A percentile compares a stretch with the other conserved stretches of the same genome.
These are phyloP conservation scores for Rhizophagus sp. DNA, from an alignment of 192 early-diverging fungal genomes.

Conservation along the genomic window DNA sequence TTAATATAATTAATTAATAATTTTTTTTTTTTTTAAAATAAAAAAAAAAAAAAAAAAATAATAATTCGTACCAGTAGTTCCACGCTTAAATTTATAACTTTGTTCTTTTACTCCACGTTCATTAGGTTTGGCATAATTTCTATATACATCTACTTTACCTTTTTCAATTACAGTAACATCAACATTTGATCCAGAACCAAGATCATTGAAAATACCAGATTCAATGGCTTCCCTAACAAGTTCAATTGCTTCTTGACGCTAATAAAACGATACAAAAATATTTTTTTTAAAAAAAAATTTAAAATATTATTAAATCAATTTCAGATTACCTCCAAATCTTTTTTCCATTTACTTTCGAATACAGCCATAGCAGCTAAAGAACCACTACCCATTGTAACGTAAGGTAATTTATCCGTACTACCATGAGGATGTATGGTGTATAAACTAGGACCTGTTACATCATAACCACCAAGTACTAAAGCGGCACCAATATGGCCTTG, in stretches of 20 bases:
- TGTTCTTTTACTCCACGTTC: slow-evolving; percentile 84
- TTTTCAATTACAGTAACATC: slow-evolving; percentile 92
- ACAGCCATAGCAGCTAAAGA: slow-evolving; percentile 95
- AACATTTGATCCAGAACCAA: slow-evolving; percentile 97
- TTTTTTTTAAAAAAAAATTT: neutral
- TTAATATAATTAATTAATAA: neutral
- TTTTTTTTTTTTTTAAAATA: no score
- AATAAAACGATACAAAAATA: slow-evolving; percentile 6
- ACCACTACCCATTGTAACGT: slow-evolving; percentile 94
- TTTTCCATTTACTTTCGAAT: slow-evolving; percentile 86
- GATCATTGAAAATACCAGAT: slow-evolving; percentile 98
- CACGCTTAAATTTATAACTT: slow-evolving; percentile 65
- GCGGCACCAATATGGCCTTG: slow-evolving; percentile 96
- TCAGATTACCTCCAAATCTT: slow-evolving; percentile 63
- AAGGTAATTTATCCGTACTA: slow-evolving; percentile 94
- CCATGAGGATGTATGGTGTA: slow-evolving; percentile 94
- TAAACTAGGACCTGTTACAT: slow-evolving; percentile 87
- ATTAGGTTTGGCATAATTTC: slow-evolving; percentile 87
- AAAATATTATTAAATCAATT: slow-evolving; percentile 22
- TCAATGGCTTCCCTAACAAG: slow-evolving; percentile 93
- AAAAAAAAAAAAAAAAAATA: no score
- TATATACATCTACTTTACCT: slow-evolving; percentile 78
- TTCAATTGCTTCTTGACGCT: slow-evolving; percentile 87
- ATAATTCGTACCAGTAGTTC: slow-evolving; percentile 19
- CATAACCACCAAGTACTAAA: slow-evolving; percentile 91